Percentiles rank a stretch among this genome's conserved stretches.
Conservation (phyloP, 2,329 filamentous ascomycete species). For the Cladophialophora chaetospira region DNA sequence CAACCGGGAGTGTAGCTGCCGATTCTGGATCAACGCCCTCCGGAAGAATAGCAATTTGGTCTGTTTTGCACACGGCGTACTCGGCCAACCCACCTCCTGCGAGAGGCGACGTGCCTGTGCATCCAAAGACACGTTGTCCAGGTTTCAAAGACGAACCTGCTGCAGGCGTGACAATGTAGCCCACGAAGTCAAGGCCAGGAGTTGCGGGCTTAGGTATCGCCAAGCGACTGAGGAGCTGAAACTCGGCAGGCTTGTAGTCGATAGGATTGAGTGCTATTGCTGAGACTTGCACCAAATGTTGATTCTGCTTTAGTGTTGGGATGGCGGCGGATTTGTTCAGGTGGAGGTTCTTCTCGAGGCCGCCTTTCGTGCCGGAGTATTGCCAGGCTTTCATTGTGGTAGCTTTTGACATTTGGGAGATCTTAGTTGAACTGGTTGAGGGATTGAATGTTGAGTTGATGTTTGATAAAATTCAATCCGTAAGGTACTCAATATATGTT, state of each 20-base stretch:
- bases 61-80: conserved; percentile 41
- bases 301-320: conserved; percentile 35
- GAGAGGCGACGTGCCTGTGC: conserved; percentile 32
- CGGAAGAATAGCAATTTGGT: conserved; percentile 45
- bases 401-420: conserved; percentile 21
- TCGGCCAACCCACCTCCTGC: conserved; percentile 49
- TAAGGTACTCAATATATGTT: too few relatives aligned
- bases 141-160: conserved; percentile 35
- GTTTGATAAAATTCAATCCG: too few relatives aligned
- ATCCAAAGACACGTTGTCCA: conserved; percentile 53
- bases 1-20: conserved; percentile 47
- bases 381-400: conserved; percentile 61
- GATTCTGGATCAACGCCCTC: conserved; percentile 45
- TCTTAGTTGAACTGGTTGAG: too few relatives aligned
- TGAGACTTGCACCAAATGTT: conserved; percentile 59
- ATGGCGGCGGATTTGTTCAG: conserved; percentile 48
- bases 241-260: conserved; percentile 65
- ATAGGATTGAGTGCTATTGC: conserved; percentile 61
- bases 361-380: conserved; percentile 49
- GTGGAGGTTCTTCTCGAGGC: conserved; percentile 57
- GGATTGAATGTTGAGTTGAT: too few relatives aligned
- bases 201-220: conserved; percentile 48
- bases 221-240: conserved; percentile 44
- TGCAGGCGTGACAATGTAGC: conserved; percentile 45
- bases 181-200: conserved; percentile 55